A percentile compares a stretch with the other conserved stretches of the same genome.
Evolutionary conservation across 805 yeast genomes (phyloP).

Genomic region (Candida maris): DNA sequence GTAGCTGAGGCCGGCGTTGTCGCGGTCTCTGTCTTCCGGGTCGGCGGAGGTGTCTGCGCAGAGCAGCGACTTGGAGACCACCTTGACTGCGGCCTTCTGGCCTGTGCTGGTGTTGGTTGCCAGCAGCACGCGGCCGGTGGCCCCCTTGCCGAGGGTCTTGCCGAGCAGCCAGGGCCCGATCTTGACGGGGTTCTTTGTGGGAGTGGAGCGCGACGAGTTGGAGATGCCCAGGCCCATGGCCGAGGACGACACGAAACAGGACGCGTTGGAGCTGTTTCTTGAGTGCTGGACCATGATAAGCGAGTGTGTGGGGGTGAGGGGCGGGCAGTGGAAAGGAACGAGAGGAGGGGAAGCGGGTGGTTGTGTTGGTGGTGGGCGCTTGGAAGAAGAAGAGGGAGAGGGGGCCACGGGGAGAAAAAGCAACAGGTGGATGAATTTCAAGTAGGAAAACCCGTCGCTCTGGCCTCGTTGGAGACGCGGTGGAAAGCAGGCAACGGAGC

Average conservation of each 20-base stretch:
- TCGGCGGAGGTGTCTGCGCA: slow-evolving; percentile 26
- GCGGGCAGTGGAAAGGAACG: not conserved
- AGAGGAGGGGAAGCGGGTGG: not conserved
- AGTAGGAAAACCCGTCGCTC: no score
- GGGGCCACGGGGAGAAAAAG: not conserved
- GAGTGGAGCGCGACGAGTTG: slow-evolving; percentile 15
- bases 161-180: slow-evolving; percentile 98
- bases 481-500: no score
- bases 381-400: not conserved
- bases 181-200: slow-evolving; percentile 37
- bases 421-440: no score
- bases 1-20: slow-evolving; percentile 61
- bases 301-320: not conserved
- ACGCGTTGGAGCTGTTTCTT: slow-evolving; percentile 59
- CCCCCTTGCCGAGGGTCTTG: slow-evolving; percentile 92
- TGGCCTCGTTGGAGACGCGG: no score
- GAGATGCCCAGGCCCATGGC: slow-evolving; percentile 34
- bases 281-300: slow-evolving; percentile 39
- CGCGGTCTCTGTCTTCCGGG: slow-evolving; percentile 34
- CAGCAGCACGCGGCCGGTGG: slow-evolving; percentile 89
- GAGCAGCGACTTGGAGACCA: slow-evolving; percentile 82
- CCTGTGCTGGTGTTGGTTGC: slow-evolving; percentile 85
- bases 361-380: not conserved
- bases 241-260: slow-evolving; percentile 48
- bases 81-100: slow-evolving; percentile 92